These are phyloP conservation scores for Pseudohalonectria lignicola DNA, from an alignment of 2,329 filamentous ascomycete genomes.

Conservation along the genomic window DNA sequence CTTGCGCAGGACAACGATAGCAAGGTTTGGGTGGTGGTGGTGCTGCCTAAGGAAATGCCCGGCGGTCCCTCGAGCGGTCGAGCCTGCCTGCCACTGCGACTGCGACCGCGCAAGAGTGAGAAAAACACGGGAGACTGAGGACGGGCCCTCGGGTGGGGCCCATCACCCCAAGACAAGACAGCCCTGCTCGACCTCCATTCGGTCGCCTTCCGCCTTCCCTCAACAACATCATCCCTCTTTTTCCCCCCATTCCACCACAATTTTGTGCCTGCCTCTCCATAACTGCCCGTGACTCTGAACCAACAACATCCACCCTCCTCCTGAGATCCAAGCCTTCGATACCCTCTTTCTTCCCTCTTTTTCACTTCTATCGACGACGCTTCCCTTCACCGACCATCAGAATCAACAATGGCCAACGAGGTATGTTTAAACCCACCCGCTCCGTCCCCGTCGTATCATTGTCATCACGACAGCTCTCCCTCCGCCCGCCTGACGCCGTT, in stretches of 20 bases:
- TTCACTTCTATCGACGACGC: background rate
- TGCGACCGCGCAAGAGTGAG: no score
- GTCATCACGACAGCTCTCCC: no score
- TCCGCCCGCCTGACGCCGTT: no score
- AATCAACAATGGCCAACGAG: slow-evolving; percentile 4
- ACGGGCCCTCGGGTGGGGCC: no score
- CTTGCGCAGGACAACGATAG: no score
- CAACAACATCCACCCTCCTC: slow-evolving; percentile 2
- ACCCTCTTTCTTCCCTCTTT: slow-evolving; percentile 2
- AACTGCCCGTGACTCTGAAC: background rate
- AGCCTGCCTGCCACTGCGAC: no score
- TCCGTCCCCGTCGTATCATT: slow-evolving; percentile 4
- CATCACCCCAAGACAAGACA: background rate
- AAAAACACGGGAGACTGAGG: background rate
- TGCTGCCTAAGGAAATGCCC: no score
- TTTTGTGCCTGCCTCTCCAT: background rate
- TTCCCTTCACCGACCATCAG: background rate
- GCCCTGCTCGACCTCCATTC: slow-evolving; percentile 2
- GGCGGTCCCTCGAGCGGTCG: no score
- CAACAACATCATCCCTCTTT: slow-evolving; percentile 5
- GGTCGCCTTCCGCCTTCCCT: slow-evolving; percentile 4
- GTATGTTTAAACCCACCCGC: slow-evolving; percentile 10
- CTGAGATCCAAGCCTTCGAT: slow-evolving; percentile 1
- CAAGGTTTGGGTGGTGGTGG: no score
- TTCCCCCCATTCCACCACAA: slow-evolving; percentile 2